Conservation (phyloP, 2,329 filamentous ascomycete genomes). For the Colletotrichum gigasporum region DNA sequence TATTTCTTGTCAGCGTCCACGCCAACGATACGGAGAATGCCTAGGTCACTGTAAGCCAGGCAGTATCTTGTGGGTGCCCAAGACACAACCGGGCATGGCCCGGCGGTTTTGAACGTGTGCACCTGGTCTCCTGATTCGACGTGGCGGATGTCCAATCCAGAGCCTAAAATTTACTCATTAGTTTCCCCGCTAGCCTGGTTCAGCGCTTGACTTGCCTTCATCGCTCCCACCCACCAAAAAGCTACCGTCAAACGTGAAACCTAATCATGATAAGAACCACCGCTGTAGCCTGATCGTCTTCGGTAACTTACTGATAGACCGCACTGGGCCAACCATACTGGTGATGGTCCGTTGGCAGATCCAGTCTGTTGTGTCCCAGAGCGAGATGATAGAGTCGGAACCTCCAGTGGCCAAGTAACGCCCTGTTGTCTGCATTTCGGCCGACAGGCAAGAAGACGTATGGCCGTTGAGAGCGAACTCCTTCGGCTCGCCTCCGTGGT, state of each 20-base stretch:
- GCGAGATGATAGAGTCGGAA: slow-evolving; percentile 76
- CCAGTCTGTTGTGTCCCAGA: slow-evolving; percentile 84
- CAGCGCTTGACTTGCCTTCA: slow-evolving; percentile 59
- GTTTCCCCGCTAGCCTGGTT: background rate
- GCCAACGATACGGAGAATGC: slow-evolving; percentile 75
- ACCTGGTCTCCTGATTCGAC: slow-evolving; percentile 79
- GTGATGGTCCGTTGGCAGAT: slow-evolving; percentile 78
- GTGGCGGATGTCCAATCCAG: slow-evolving; percentile 75
- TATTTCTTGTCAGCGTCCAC: slow-evolving; percentile 59
- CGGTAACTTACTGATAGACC: slow-evolving; percentile 67
- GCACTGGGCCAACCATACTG: slow-evolving; percentile 74
- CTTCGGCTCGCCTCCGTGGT: slow-evolving; percentile 52
- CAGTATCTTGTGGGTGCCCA: slow-evolving; percentile 82
- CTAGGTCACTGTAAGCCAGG: slow-evolving; percentile 77
- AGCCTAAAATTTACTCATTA: slow-evolving; percentile 46
- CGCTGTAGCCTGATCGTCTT: background rate
- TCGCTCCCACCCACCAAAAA: slow-evolving; percentile 80
- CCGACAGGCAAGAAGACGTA: slow-evolving; percentile 75
- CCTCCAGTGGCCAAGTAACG: slow-evolving; percentile 79
- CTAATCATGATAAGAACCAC: slow-evolving; percentile 43
- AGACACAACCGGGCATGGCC: slow-evolving; percentile 72
- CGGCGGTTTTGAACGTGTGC: slow-evolving; percentile 74
- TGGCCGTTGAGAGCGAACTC: slow-evolving; percentile 76
- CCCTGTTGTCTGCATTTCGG: slow-evolving; percentile 76
- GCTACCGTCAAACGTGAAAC: slow-evolving; percentile 82